A percentile compares a stretch with the other conserved stretches of the same genome.
Conservation (phyloP, 768 basidiomycete species). For the Hygrophorus russula region DNA sequence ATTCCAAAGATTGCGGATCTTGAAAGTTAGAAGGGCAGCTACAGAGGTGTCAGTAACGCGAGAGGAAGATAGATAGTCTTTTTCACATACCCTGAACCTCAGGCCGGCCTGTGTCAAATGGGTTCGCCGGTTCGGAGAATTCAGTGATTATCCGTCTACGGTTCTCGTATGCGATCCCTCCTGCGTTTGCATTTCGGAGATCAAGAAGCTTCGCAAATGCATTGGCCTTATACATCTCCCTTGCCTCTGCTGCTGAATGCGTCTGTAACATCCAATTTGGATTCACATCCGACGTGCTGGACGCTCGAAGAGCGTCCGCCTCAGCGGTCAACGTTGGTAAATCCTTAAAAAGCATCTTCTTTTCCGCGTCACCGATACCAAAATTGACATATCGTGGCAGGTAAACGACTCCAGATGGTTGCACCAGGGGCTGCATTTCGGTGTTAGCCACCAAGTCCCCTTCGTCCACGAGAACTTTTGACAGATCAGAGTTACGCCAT, state of each 20-base stretch:
- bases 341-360: conserved; percentile 52
- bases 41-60: conserved; percentile 1
- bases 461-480: conserved; percentile 47
- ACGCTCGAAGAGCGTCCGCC: conserved; percentile 9
- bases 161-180: conserved; percentile 83
- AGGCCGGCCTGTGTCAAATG: conserved; percentile 68
- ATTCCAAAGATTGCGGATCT: conserved; percentile 72
- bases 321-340: conserved; percentile 46
- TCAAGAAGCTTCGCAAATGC: conserved; percentile 64
- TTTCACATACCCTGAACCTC: conserved; percentile 79
- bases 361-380: conserved; percentile 51
- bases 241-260: conserved; percentile 15
- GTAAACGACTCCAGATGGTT: conserved; percentile 26
- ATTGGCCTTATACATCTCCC: conserved; percentile 36
- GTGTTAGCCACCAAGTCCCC: conserved; percentile 26
- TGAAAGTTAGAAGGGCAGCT: conserved; percentile 83
- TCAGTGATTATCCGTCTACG: conserved; percentile 62
- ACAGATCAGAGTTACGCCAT: conserved; percentile 61
- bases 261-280: background rate
- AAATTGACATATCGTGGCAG: conserved; percentile 49
- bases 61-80: background rate
- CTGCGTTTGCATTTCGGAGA: conserved; percentile 78
- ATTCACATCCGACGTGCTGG: background rate
- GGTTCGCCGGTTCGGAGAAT: conserved; percentile 63
- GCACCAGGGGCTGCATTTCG: conserved; percentile 14